Conservation (phyloP, 2,329 filamentous ascomycete genomes). For the Colletotrichum neosansevieriae region DNA sequence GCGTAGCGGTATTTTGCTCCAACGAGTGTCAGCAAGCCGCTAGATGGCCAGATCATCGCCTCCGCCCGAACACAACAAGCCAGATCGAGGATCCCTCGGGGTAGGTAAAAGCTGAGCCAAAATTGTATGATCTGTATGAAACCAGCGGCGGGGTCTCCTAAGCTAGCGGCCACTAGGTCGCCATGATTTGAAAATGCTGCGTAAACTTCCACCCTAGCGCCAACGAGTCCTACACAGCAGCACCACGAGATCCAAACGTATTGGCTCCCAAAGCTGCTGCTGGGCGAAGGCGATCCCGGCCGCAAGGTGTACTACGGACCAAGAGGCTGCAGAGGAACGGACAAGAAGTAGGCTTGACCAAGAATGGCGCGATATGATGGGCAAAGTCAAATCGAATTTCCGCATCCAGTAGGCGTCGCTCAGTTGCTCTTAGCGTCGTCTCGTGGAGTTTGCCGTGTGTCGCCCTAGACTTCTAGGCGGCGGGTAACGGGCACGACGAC, state of each 20-base stretch:
- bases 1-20: slow-evolving; percentile 8
- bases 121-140: slow-evolving; percentile 13
- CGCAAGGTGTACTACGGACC: neutral
- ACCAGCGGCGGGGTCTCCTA: slow-evolving; percentile 13
- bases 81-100: neutral
- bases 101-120: neutral
- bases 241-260: neutral
- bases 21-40: slow-evolving; percentile 18
- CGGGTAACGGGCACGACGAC: slow-evolving; percentile 5
- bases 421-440: slow-evolving; percentile 10
- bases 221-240: neutral
- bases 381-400: slow-evolving; percentile 1
- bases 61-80: slow-evolving; percentile 1
- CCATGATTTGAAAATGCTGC: slow-evolving; percentile 28
- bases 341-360: neutral
- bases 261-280: neutral
- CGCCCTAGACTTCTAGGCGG: slow-evolving; percentile 16
- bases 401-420: slow-evolving; percentile 27
- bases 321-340: neutral
- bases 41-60: slow-evolving; percentile 25
- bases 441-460: slow-evolving; percentile 16
- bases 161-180: slow-evolving; percentile 24
- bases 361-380: neutral
- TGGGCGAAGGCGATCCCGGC: slow-evolving; percentile 14
- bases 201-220: slow-evolving; percentile 13